Evolutionary conservation across 2,329 filamentous ascomycete species (phyloP), one percentile per base, ranked within the genome.

Genomic region (Thelonectria discophora): DNA sequence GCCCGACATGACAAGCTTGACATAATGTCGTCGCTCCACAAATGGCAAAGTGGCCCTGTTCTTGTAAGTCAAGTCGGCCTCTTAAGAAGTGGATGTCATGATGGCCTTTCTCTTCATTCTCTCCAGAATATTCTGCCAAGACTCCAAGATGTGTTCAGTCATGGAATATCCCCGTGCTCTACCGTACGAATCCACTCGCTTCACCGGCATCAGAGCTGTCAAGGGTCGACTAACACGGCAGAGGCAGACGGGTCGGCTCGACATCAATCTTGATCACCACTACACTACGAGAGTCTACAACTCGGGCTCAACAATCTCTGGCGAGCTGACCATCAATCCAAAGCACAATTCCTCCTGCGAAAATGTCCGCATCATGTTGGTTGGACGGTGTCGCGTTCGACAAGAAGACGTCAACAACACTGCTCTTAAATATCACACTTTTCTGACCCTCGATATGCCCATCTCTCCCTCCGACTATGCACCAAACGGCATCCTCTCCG

Each of bases 271-370:
- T 7, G n/a, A 37, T 12, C 27, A 49, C 30, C 47, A 49, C 27
- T 49, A 49, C 47, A 49, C 27, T 7, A 49, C 24, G 5, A 49
- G 30, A 20, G 47, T 49, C 17, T 37, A 49, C 47, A 49, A 37
- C 9, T 13, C 47, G 2, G 47, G 47, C 24, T 49, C 47, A 5
- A 20, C 30, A 12, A 37, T 49, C 9, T 34, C 47, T 4, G 47
- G 47, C 34, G 47, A 49, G 11, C 13, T 49, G 2, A 6, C n/a
- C 17, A 20, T 49, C 27, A 49, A 37, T 5, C 27, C 47, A 8
- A 37, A 49, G 20, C 27, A 37, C 13, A 30, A 49, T n/a, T 2
- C 24, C 2, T 27, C 17, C 27, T 37, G 34, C 30, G 47, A 49
- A 10, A 12, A 34, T 4, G 27, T 49, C 9, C 47, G 47, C 9